Evolutionary conservation across 2,329 filamentous ascomycete genomes (phyloP), one percentile per base, ranked within the genome.

Genomic region (Sclerotinia spermophila): DNA sequence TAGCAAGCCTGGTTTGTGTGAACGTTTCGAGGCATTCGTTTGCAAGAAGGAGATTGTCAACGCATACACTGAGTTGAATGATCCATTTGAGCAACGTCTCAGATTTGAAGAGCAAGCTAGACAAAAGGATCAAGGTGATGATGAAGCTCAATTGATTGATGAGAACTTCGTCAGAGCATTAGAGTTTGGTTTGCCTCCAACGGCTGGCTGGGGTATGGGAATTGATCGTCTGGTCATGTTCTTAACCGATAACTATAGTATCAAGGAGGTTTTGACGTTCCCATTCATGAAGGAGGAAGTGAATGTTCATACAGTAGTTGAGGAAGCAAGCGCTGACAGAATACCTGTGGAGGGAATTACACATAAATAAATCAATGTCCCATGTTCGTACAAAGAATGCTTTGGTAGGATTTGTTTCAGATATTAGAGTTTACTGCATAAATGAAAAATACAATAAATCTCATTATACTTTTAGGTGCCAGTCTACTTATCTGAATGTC

Each of bases 11-110:
- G 96, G 95, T 78, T 87, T 99, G 45, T 97, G 94, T 81, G 96
- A 99, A 85, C 92, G 96, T 69, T 98, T 98, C 81, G 96, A 99
- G 83, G 94, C 93, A 17, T 99, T 99, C 76, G 96, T 97, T 60
- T 94, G 91, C 86, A 96, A 94, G 86, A 96, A 96, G 88, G 95
- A 98, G 81, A 97, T 98, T 76, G 91, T 91, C 78, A 98, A 99
- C 79, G 94, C 94, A 8, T 85, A 97, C 84, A 98, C 95, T 53
- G 96, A 99, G 88, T 90, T 99, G 87, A 96, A 97, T 86, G 93
- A 97, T 78, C 94, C 95, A 70, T 95, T 97, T 78, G 94, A 97
- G 82, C 96, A 99, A 85, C 89, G 96, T 73, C 83, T 95, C 74
- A 89, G 94, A 42, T 95, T 95, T 81, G 94, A 97, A 81, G 95